Base-by-base conservation (phyloP, 1,139 yeast species). In the Hanseniaspora sp. region DNA sequence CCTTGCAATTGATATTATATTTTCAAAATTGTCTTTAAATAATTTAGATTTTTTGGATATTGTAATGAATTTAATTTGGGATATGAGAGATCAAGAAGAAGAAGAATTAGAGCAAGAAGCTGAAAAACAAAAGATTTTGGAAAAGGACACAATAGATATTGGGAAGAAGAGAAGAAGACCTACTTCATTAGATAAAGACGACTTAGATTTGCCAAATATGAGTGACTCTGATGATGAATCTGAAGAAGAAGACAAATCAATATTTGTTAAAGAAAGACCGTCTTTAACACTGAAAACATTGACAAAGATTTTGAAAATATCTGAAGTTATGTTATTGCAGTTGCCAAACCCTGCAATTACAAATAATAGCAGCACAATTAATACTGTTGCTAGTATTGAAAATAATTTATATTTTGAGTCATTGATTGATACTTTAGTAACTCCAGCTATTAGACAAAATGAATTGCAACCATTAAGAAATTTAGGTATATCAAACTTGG, bases 401-500 rank as follows among this genome's bases (percentile, higher is more conserved):
- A 51, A 79, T 78, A 46, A 78, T 79, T 53, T 85, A 85, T 60
- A 74, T 82, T 72, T 90, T 55, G 78, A 78, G n/a, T 80, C 95
- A 0, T 70, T 92, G 57, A 74, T 85, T 54, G 83, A 83, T 34
- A 82, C 86, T 28, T 73, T 88, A 60, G 83, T 92, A n/a, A 77
- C 79, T n/a, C 95, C 95, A 6, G 87, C 95, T 0, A 79, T 88
- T 12, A 74, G 80, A 46, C 76, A 80, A 57, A 76, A 75, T 30
- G 83, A 81, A 46, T n/a, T 12, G 7, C 71, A 80, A 8, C 74
- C 75, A 4, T 73, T 83, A 8, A 74, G 94, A 57, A 80, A 78
- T 52, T 71, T 83, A 5, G 96, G 95, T 1, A 72, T 86, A 40
- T 75, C 75, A 55, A 85, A 95, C 61, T 73, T 90, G 39, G 95